These are phyloP conservation scores for Penicillium sp. DNA, from an alignment of 2,329 filamentous ascomycete genomes.

Conservation along the genomic window DNA sequence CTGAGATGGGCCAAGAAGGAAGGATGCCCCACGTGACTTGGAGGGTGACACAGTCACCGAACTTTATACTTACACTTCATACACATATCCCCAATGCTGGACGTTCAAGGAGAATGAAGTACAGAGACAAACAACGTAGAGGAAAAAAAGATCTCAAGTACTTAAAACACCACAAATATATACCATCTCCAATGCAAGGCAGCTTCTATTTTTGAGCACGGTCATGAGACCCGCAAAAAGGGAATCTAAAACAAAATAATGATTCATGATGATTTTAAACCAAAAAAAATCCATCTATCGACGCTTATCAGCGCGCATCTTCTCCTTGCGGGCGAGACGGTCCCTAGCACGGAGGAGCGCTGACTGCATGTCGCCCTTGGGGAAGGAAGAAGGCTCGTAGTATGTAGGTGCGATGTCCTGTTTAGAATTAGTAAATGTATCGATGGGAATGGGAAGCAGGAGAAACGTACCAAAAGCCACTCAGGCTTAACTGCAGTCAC, in stretches of 20 bases:
- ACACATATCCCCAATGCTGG: background rate
- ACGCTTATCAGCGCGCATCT: constrained; percentile 51
- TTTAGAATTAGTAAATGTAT: constrained; percentile 26
- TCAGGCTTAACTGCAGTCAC: constrained; percentile 91
- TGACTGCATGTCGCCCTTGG: constrained; percentile 82
- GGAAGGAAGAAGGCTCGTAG: constrained; percentile 84
- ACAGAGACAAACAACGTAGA: background rate
- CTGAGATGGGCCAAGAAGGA: too few relatives aligned
- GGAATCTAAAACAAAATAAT: constrained; percentile 26
- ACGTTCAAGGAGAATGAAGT: background rate
- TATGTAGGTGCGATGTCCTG: constrained; percentile 93
- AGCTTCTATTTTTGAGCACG: constrained; percentile 15
- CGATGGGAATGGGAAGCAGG: constrained; percentile 14
- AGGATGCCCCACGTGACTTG: too few relatives aligned
- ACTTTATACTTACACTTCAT: too few relatives aligned
- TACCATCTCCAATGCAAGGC: background rate
- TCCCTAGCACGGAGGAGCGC: constrained; percentile 61
- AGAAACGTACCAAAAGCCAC: constrained; percentile 80
- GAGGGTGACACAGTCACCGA: too few relatives aligned
- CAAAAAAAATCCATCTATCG: constrained; percentile 33
- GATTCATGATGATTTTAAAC: constrained; percentile 19
- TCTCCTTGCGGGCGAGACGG: constrained; percentile 61
- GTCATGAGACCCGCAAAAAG: constrained; percentile 6
- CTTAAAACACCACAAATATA: too few relatives aligned
- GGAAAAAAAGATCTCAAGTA: background rate